Evolutionary conservation across 2,329 filamentous ascomycete species (phyloP).

Genomic region (Aspergillus spinulosporus): DNA sequence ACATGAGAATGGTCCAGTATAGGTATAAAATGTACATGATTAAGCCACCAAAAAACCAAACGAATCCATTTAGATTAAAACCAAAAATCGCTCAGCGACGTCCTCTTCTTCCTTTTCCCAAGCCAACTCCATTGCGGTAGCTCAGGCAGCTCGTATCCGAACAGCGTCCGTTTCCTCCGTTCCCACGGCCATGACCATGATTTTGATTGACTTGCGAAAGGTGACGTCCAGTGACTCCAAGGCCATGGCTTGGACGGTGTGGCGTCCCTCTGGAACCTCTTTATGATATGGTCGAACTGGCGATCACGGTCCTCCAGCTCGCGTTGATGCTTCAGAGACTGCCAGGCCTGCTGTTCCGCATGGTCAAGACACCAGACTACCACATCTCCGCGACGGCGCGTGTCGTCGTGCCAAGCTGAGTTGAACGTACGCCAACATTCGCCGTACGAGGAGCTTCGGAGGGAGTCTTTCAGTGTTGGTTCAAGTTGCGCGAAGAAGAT

Average conservation of each 20-base stretch:
- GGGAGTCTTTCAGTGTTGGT: slow-evolving; percentile 44
- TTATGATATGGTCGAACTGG: slow-evolving; percentile 40
- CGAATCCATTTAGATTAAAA: not conserved
- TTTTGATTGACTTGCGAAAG: slow-evolving; percentile 4
- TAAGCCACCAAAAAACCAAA: not conserved
- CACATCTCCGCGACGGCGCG: slow-evolving; percentile 60
- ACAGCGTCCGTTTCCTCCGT: slow-evolving; percentile 14
- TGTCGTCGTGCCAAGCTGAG: slow-evolving; percentile 63
- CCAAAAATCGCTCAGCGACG: not conserved
- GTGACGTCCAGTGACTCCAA: slow-evolving; percentile 14
- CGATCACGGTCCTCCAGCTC: slow-evolving; percentile 28
- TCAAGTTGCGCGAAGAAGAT: slow-evolving; percentile 61
- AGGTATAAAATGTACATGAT: not conserved
- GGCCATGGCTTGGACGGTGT: slow-evolving; percentile 15
- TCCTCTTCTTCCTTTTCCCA: slow-evolving; percentile 1
- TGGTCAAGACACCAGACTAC: slow-evolving; percentile 58
- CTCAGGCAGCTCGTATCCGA: slow-evolving; percentile 18
- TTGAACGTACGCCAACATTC: slow-evolving; percentile 64
- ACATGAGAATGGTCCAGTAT: not conserved
- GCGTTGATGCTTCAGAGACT: slow-evolving; percentile 28
- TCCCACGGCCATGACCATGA: slow-evolving; percentile 28
- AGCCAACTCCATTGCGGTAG: slow-evolving; percentile 11
- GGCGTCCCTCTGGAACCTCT: slow-evolving; percentile 32
- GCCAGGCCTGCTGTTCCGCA: slow-evolving; percentile 38
- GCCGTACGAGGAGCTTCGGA: slow-evolving; percentile 52